Evolutionary conservation across 2,329 filamentous ascomycete species (phyloP), one percentile per base, ranked within the genome.

Genomic region (Fusarium sp.): DNA sequence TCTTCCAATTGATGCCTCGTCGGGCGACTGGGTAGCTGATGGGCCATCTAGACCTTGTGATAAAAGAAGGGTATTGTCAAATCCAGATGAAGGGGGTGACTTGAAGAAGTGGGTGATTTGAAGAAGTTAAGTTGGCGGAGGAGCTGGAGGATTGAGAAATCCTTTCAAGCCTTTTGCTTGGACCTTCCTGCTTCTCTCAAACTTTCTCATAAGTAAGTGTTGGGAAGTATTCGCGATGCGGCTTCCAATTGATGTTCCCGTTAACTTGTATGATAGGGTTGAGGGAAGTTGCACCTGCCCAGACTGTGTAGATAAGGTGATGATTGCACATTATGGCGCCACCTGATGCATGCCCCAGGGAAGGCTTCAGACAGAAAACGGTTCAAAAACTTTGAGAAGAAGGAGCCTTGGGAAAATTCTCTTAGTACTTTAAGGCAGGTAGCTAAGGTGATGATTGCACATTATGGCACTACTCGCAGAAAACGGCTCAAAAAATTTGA

Each of bases 141-240:
- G 18, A 38, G 40, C n/a, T n/a, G 26, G 12, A 26, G 23, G 27
- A 10, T 8, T 13, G 84, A 23, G 23, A 23, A 23, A 30, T 30
- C 30, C 30, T 30, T 30, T 5, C 12, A 10, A 54, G 5, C 23
- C 18, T 35, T 30, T 44, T 12, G 33, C 32, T 10, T 23, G 40
- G 8, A 14, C 11, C 30, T 50, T 40, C 26, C 45, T 37, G 27
- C 32, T 52, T 27, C 7, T 26, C 11, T 23, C 15, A 13, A 17
- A 12, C 13, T 33, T 7, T n/a, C 18, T 26, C 14, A 13, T 20
- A 5, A 23, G 27, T 26, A 20, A 13, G 32, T 30, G 2, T 15
- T 12, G 18, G 26, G 30, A 40, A 26, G 33, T 8, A 14, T n/a
- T 20, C 15, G 14, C n/a, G 20, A 37, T 38, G 18, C 5, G 18